Evolutionary conservation across 441 rosid species (phyloP).

Genomic region (Oxalis stricta): DNA sequence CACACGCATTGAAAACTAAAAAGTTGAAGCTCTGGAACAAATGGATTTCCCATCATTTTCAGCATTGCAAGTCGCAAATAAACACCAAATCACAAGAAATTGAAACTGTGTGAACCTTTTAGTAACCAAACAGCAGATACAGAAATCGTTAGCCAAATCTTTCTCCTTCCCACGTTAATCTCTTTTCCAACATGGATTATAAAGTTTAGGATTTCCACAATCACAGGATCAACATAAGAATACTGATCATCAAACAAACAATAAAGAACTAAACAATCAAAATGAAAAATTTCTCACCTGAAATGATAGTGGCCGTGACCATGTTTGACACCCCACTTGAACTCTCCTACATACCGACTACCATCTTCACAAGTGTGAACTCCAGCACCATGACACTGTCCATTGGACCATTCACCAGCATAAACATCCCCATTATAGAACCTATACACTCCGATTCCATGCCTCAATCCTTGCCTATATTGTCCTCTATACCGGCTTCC

Average conservation of each 20-base stretch:
- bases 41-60: background rate
- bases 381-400: slow-evolving; percentile 55
- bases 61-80: background rate
- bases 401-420: slow-evolving; percentile 59
- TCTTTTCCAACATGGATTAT: background rate
- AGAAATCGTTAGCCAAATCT: background rate
- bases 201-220: no score
- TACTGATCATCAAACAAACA: background rate
- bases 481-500: slow-evolving; percentile 59
- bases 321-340: slow-evolving; percentile 51
- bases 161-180: background rate
- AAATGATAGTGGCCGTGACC: slow-evolving; percentile 50
- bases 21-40: background rate
- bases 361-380: slow-evolving; percentile 45
- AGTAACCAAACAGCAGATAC: background rate
- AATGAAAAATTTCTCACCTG: slow-evolving; percentile 20
- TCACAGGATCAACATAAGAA: background rate
- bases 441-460: slow-evolving; percentile 46
- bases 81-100: background rate
- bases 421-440: slow-evolving; percentile 45
- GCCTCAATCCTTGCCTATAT: slow-evolving; percentile 48
- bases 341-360: slow-evolving; percentile 45
- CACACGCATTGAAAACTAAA: no score
- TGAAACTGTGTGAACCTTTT: background rate
- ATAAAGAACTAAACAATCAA: background rate